Evolutionary conservation across 2,329 filamentous ascomycete species (phyloP).

Genomic region (Aspergillus candidus): DNA sequence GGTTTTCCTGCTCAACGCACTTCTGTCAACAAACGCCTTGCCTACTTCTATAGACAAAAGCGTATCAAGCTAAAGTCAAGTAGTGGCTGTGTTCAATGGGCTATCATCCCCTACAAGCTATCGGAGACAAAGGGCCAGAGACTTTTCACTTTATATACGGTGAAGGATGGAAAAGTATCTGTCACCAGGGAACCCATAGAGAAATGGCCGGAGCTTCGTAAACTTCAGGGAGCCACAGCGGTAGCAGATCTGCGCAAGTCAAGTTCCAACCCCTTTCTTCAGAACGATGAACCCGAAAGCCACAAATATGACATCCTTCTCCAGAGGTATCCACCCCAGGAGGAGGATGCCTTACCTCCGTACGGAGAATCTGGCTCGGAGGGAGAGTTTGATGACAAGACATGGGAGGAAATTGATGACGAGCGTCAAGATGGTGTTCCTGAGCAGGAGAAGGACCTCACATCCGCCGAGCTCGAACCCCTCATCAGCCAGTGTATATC

Average conservation of each 20-base stretch:
- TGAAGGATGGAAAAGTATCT: constrained; percentile 17
- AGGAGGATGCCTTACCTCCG: constrained; percentile 43
- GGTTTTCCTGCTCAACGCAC: constrained; percentile 18
- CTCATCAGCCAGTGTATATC: constrained; percentile 52
- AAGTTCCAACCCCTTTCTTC: constrained; percentile 20
- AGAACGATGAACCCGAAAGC: not conserved
- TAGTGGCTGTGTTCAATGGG: constrained; percentile 17
- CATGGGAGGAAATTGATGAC: constrained; percentile 56
- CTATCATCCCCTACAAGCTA: constrained; percentile 24
- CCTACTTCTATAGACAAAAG: constrained; percentile 22
- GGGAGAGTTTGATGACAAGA: constrained; percentile 53
- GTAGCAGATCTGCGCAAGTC: not conserved
- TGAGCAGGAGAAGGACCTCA: constrained; percentile 30
- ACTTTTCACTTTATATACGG: constrained; percentile 27
- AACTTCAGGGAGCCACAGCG: not conserved
- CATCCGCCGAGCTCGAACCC: constrained; percentile 43
- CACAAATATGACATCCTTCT: constrained; percentile 21
- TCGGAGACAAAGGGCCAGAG: constrained; percentile 6
- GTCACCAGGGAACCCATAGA: constrained; percentile 23
- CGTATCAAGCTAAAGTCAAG: constrained; percentile 16
- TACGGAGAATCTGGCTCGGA: constrained; percentile 52
- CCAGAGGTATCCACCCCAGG: constrained; percentile 38
- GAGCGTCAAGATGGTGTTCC: constrained; percentile 33
- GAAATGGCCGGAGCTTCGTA: constrained; percentile 24
- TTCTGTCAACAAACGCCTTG: constrained; percentile 28